phyloP scores from a whole-genome alignment of 495 filamentous ascomycete species.

The Aspergillus leporis region DNA sequence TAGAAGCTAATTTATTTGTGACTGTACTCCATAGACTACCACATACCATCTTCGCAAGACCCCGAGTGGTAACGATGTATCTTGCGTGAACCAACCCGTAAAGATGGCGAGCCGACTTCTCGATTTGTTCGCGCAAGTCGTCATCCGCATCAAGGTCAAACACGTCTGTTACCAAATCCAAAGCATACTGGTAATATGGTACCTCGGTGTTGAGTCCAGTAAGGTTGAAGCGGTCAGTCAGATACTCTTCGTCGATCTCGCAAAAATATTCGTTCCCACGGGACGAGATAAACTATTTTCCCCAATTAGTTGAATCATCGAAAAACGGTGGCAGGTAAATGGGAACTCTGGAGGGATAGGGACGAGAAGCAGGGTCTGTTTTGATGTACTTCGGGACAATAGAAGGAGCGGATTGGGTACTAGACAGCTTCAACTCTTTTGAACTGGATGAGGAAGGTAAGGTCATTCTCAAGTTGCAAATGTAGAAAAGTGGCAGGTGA shows the following conservation, averaged over 20 bases:
- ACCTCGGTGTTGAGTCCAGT: constrained; percentile 97
- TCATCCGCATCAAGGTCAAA: constrained; percentile 99
- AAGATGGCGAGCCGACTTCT: constrained; percentile 93
- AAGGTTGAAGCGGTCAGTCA: constrained; percentile 97
- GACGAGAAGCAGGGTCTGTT: background rate
- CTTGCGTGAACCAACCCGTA: constrained; percentile 96
- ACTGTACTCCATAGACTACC: background rate
- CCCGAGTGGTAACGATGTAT: constrained; percentile 95
- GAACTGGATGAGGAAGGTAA: background rate
- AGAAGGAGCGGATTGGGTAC: background rate
- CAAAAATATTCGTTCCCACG: constrained; percentile 99
- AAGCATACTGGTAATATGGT: constrained; percentile 96
- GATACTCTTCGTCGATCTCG: constrained; percentile 98
- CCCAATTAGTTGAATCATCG: constrained; percentile 20
- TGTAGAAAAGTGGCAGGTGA: background rate
- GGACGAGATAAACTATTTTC: constrained; percentile 88
- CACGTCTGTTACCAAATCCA: constrained; percentile 99
- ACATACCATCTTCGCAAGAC: constrained; percentile 92
- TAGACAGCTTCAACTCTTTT: background rate
- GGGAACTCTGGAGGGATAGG: background rate
- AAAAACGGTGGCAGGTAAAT: background rate
- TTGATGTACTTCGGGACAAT: background rate
- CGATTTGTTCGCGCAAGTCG: constrained; percentile 95
- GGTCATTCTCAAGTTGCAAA: background rate
- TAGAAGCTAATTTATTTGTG: constrained; percentile 3